Conservation (phyloP, 352 stramenopile species). For the Phytophthora crassamura region DNA sequence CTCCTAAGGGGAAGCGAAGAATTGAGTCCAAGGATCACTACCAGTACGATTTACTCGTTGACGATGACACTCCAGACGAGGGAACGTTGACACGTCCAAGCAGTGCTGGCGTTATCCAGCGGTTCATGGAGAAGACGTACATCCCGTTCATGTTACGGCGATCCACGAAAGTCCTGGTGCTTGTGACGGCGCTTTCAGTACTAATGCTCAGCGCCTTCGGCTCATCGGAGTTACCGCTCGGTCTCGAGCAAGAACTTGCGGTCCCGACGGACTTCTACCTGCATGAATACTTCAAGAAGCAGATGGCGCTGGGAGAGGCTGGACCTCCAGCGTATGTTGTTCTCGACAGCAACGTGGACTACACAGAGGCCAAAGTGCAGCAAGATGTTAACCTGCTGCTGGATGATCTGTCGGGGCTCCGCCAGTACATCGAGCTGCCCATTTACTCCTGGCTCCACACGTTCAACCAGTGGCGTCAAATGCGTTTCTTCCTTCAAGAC, state of each 20-base stretch:
- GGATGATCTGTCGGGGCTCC: constrained; percentile 73
- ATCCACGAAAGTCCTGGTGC: constrained; percentile 67
- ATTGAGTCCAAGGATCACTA: constrained; percentile 30
- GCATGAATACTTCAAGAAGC: constrained; percentile 89
- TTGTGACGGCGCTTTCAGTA: constrained; percentile 44
- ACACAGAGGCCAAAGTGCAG: constrained; percentile 68
- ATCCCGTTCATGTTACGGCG: constrained; percentile 65
- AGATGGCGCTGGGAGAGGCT: constrained; percentile 85
- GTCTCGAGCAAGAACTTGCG: constrained; percentile 89
- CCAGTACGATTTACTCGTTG: constrained; percentile 38
- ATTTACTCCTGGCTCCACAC: constrained; percentile 91
- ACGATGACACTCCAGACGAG: constrained; percentile 15
- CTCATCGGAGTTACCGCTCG: constrained; percentile 72
- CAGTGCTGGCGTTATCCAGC: constrained; percentile 50
- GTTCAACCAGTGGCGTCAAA: constrained; percentile 89
- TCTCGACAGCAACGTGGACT: constrained; percentile 62
- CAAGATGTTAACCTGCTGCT: constrained; percentile 70
- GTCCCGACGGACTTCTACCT: constrained; percentile 90
- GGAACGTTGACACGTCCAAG: constrained; percentile 1
- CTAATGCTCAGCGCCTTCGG: constrained; percentile 62
- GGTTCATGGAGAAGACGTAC: constrained; percentile 73
- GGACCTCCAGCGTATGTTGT: constrained; percentile 90
- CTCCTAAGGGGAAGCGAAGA: constrained; percentile 18
- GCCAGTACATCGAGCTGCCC: constrained; percentile 81
- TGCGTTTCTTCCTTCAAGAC: constrained; percentile 80